Evolutionary conservation across 805 yeast genomes (phyloP), one percentile per base, ranked within the genome.

Genomic region (Yarrowia osloensis): DNA sequence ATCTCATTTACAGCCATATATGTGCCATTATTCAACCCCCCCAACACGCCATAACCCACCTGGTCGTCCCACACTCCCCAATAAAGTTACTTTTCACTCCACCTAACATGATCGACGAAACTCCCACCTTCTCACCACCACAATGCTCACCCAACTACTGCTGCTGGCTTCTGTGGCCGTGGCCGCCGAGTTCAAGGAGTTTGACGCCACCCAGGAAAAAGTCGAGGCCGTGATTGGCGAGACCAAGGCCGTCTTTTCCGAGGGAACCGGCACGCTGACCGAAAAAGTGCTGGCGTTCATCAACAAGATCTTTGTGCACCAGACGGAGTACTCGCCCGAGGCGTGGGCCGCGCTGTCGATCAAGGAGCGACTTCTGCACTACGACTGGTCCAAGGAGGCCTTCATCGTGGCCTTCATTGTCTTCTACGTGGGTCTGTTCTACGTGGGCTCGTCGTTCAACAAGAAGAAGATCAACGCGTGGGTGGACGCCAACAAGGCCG

Each of bases 381-480:
- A 89, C 76, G 86, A 90, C 77, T 95, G 98, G 97, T 81, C 80
- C 50, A 82, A 88, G 73, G 99, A 94, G 80, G 42, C 81, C 31
- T 72, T 83, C 68, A 85, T 91, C 26, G 24, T 88, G 17, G 81
- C 78, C 13, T 76, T 88, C 68, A 82, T 89, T 59, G 70, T 78
- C 0, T 76, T 77, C 2, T 86, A 88, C 71, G 78, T 84, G 22
- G 68, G 79, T 0, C 74, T 85, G 40, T 90, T 83, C 81, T 79
- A 78, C 70, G 63, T 81, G 67, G 98, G 98, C 67, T 82, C 84
- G 46, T 72, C 73, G 44, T 79, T 81, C 74, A 94, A 94, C 79
- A 77, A 80, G 67, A 73, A 77, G 5, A 78, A 82, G 70, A 95
- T 89, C 39, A 79, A 80, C 42, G 78, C 75, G 19, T 83, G 87